phyloP scores from a whole-genome alignment of 192 early-diverging fungal genomes.

The Podila epicladia region DNA sequence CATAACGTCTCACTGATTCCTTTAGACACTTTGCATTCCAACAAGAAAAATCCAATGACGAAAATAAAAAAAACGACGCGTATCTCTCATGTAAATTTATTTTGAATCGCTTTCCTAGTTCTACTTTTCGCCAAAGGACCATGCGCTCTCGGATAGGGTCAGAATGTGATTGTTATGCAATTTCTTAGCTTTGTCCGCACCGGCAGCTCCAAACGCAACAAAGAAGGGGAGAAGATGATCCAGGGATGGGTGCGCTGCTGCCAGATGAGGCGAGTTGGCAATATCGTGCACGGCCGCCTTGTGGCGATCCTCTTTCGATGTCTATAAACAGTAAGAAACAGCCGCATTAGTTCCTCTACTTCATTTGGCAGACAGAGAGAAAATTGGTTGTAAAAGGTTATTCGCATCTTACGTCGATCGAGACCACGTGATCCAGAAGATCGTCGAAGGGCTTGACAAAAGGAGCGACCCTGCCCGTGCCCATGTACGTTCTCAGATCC shows the following conservation, averaged over 20 bases:
- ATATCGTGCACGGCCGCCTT: constrained; percentile 51
- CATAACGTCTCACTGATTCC: too few relatives aligned
- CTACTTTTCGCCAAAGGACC: constrained; percentile 38
- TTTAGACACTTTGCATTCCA: too few relatives aligned
- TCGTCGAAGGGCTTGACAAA: constrained; percentile 69
- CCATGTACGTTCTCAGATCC: constrained; percentile 51
- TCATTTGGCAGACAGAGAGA: too few relatives aligned
- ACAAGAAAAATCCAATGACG: too few relatives aligned
- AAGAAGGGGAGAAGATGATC: constrained; percentile 78
- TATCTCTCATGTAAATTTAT: too few relatives aligned
- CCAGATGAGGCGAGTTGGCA: constrained; percentile 50
- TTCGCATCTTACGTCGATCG: constrained; percentile 16
- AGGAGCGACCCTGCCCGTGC: constrained; percentile 43
- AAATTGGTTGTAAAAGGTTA: too few relatives aligned
- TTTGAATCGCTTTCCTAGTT: too few relatives aligned
- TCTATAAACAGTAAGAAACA: constrained; percentile 7
- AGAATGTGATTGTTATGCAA: constrained; percentile 45
- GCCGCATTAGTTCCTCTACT: neutral
- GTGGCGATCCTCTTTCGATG: constrained; percentile 47
- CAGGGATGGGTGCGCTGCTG: constrained; percentile 69
- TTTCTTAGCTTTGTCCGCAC: constrained; percentile 49
- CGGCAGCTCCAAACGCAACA: constrained; percentile 71
- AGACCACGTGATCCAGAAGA: constrained; percentile 58
- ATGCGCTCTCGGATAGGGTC: constrained; percentile 41
- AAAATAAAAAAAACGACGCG: too few relatives aligned